Conservation (phyloP, 257 asterid species). For the Solanum ossicruentum region DNA sequence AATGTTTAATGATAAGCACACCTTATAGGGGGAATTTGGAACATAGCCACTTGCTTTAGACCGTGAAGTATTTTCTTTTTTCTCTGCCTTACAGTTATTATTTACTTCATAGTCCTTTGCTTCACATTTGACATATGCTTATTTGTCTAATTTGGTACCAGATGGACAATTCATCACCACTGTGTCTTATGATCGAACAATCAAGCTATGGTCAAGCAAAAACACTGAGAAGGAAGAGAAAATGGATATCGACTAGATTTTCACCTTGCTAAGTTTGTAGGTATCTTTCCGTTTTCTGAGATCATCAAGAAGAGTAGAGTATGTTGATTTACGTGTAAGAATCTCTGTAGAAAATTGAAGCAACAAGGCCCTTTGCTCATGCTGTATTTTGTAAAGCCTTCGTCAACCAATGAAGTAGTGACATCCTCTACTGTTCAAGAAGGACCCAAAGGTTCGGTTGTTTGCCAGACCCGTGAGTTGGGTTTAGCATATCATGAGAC, state of each 20-base stretch:
- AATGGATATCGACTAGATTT: constrained; percentile 57
- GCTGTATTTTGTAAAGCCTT: neutral
- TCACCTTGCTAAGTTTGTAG: neutral
- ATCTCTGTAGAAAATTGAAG: neutral
- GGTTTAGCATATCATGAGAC: neutral
- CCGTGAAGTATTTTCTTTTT: neutral
- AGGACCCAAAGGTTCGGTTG: neutral
- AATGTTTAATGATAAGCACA: neutral
- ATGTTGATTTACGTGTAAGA: neutral
- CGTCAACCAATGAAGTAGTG: neutral
- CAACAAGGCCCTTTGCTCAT: neutral
- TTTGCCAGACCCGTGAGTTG: neutral
- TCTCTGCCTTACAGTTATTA: neutral
- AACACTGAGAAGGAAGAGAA: constrained; percentile 44
- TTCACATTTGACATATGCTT: neutral
- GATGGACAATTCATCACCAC: constrained; percentile 76
- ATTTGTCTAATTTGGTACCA: constrained; percentile 11
- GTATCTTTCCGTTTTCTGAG: neutral
- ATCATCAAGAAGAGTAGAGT: neutral
- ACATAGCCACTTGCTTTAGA: neutral
- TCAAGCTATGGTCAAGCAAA: constrained; percentile 72
- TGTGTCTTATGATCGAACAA: constrained; percentile 89
- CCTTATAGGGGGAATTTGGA: neutral
- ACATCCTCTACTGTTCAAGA: neutral
- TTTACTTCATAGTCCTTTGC: neutral